phyloP scores from a whole-genome alignment of 192 early-diverging fungal species.

The Globomyces pollinis-pini region DNA sequence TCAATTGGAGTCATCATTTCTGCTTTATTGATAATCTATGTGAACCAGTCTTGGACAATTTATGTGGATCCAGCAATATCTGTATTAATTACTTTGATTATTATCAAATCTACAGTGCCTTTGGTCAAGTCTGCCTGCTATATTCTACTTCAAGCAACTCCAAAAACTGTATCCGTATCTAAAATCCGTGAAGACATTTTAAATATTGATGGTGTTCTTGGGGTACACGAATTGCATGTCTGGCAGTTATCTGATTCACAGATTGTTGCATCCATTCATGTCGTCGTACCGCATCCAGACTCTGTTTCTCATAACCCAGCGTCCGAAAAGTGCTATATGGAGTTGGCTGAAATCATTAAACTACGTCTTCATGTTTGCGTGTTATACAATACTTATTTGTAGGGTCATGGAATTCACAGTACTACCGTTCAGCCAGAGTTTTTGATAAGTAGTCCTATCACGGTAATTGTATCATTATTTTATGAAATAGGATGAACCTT shows the following conservation, averaged over 20 bases:
- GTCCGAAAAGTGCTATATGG: slow-evolving; percentile 48
- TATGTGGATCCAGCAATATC: slow-evolving; percentile 84
- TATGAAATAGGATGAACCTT: no score
- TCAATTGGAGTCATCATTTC: slow-evolving; percentile 79
- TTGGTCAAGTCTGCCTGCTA: slow-evolving; percentile 61
- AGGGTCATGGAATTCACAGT: slow-evolving; percentile 65
- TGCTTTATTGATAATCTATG: slow-evolving; percentile 67
- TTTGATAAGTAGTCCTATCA: background rate
- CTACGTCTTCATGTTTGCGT: slow-evolving; percentile 66
- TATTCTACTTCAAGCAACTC: slow-evolving; percentile 79
- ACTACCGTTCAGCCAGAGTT: slow-evolving; percentile 92
- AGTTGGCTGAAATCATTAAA: slow-evolving; percentile 63
- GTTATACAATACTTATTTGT: slow-evolving; percentile 16
- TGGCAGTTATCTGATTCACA: slow-evolving; percentile 86
- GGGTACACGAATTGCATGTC: slow-evolving; percentile 86
- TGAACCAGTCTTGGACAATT: slow-evolving; percentile 55
- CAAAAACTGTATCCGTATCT: slow-evolving; percentile 55
- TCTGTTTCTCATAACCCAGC: background rate
- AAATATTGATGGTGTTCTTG: slow-evolving; percentile 58
- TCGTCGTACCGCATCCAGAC: slow-evolving; percentile 48
- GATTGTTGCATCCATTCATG: slow-evolving; percentile 75
- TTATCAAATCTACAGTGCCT: slow-evolving; percentile 52
- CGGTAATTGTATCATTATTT: background rate
- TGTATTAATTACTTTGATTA: slow-evolving; percentile 53
- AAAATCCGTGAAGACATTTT: slow-evolving; percentile 41